phyloP scores from a whole-genome alignment of 2,329 filamentous ascomycete species.

The Hyphodiscus sp. region DNA sequence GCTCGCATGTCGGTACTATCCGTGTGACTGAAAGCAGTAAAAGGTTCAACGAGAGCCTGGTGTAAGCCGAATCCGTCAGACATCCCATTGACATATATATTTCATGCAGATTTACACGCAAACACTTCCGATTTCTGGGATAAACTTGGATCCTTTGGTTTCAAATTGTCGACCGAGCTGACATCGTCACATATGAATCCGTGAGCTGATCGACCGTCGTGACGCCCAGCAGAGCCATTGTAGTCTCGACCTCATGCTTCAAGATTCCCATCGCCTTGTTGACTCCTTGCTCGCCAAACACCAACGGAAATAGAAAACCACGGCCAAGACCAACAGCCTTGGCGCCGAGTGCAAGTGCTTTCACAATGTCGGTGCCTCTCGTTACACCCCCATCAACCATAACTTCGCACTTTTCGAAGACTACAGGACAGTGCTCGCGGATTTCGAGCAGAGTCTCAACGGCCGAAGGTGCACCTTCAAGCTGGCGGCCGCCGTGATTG shows the following conservation, averaged over 20 bases:
- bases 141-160: too few species aligned
- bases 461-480: conserved; percentile 52
- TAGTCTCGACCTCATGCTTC: conserved; percentile 31
- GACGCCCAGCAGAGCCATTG: conserved; percentile 6
- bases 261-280: conserved; percentile 40
- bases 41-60: too few species aligned
- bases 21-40: too few species aligned
- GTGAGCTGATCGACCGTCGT: not conserved
- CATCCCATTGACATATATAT: too few species aligned
- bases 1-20: too few species aligned
- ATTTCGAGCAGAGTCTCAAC: conserved; percentile 54
- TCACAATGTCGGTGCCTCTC: conserved; percentile 51
- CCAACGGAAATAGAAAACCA: conserved; percentile 43
- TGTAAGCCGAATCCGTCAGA: too few species aligned
- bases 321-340: conserved; percentile 56
- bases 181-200: too few species aligned
- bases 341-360: conserved; percentile 54
- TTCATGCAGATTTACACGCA: too few species aligned
- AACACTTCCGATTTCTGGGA: too few species aligned
- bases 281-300: conserved; percentile 42
- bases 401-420: conserved; percentile 34
- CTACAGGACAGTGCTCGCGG: conserved; percentile 29
- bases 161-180: too few species aligned
- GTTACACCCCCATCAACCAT: conserved; percentile 56
- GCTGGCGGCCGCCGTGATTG: conserved; percentile 46